Base-by-base conservation (phyloP, 192 early-diverging fungal genomes). In the Thamnidium elegans region DNA sequence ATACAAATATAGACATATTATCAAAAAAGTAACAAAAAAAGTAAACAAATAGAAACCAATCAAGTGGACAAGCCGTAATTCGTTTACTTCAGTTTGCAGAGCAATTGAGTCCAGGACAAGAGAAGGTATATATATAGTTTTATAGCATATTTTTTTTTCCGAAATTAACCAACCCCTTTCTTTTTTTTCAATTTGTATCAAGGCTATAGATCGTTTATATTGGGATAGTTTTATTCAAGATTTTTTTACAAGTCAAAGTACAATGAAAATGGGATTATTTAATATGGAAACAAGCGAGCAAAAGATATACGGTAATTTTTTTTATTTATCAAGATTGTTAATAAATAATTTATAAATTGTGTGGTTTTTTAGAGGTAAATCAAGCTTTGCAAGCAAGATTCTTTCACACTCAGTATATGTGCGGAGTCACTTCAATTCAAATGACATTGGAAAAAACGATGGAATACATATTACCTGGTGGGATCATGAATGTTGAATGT, bases 81-180 rank as follows among this genome's bases (percentile, higher is more conserved):
- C 62, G 69, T 15, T 47, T 70, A 65, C 20, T 70, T 47, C 69
- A 70, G 19, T 70, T 65, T 64, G 53, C 52, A 43, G 69, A 70
- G 15, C 63, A 65, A 51, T 50, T 70, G 6, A 64, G 53, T 60
- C 69, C 69, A 23, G 69, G 69, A 39, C 36, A 39, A 20, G 48
- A 55, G 32, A 39, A 65, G 69, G 69, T 70, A 65, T 48, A 7
- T 3, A 36, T 2, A 3, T 1, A 17, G 62, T 13, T 14, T 9
- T 44, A 36, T 23, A 30, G 2, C n/a, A 36, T 11, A 31, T 13
- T 17, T 30, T 55, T 19, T 17, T 23, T 44, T 31, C 21, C 52
- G 47, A 19, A 26, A 43, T 7, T 4, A 39, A 43, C 3, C 19
- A 52, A 30, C 34, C 7, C n/a, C 14, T 20, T 52, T 13, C 7